Conservation (phyloP, 352 stramenopile genomes). For the Globisporangium iwayamae region DNA sequence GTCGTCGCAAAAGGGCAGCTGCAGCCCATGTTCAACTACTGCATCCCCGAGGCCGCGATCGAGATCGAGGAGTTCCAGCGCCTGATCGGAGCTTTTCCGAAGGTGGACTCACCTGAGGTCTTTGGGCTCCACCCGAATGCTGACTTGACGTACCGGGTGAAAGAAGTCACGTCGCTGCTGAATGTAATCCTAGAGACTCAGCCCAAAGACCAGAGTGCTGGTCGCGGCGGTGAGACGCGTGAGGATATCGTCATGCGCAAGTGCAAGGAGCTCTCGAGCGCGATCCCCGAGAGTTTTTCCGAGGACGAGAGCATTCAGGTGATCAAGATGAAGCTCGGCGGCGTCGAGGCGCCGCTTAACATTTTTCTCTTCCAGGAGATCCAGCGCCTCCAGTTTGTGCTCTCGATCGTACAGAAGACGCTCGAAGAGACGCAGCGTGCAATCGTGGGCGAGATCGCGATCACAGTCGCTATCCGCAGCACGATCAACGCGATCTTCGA, state of each 20-base stretch:
- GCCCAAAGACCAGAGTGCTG: constrained; percentile 41
- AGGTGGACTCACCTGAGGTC: constrained; percentile 74
- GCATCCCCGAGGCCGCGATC: constrained; percentile 22
- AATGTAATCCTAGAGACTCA: constrained; percentile 67
- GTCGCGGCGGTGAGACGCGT: constrained; percentile 33
- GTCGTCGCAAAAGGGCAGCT: constrained; percentile 27
- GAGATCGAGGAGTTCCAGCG: constrained; percentile 68
- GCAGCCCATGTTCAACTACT: constrained; percentile 42
- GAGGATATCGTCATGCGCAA: constrained; percentile 67
- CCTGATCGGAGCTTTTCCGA: constrained; percentile 57
- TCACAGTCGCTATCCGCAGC: constrained; percentile 43
- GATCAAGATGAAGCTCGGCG: constrained; percentile 52
- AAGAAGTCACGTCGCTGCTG: constrained; percentile 61
- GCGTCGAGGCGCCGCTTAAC: constrained; percentile 70
- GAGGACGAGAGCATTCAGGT: constrained; percentile 40
- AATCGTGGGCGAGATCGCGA: constrained; percentile 56
- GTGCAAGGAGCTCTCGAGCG: constrained; percentile 43
- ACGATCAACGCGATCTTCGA: constrained; percentile 73
- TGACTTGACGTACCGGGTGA: constrained; percentile 75
- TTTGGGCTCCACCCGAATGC: constrained; percentile 81
- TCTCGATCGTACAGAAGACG: constrained; percentile 47
- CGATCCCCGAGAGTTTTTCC: constrained; percentile 44
- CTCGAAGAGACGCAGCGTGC: constrained; percentile 53
- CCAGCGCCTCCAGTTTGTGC: constrained; percentile 55
- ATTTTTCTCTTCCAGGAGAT: constrained; percentile 76